Evolutionary conservation across 805 yeast species (phyloP).

Genomic region (Pichia pseudocactophila): DNA sequence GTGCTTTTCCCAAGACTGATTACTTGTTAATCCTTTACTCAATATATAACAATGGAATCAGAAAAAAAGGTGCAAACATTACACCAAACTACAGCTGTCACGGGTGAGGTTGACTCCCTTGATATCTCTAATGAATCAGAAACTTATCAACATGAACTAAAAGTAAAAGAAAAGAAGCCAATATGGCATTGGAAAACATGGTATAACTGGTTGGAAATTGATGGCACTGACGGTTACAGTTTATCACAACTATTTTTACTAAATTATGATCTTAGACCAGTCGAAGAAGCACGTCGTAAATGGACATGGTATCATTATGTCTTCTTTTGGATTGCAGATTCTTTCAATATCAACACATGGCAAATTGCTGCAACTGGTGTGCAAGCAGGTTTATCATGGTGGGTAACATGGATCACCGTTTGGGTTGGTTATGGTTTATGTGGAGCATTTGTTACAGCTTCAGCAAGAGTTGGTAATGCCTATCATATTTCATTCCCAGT

Average conservation of each 20-base stretch:
- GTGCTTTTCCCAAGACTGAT: no score
- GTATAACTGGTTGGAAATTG: slow-evolving; percentile 18
- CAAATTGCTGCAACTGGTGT: slow-evolving; percentile 86
- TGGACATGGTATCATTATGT: slow-evolving; percentile 83
- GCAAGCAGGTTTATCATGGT: slow-evolving; percentile 71
- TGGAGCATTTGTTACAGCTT: slow-evolving; percentile 58
- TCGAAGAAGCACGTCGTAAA: slow-evolving; percentile 61
- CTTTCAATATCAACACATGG: slow-evolving; percentile 86
- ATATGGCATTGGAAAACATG: slow-evolving; percentile 2
- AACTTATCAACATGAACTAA: no score
- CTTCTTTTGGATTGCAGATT: slow-evolving; percentile 81
- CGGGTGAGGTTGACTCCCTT: no score
- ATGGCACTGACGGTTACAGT: slow-evolving; percentile 31
- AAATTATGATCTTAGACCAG: slow-evolving; percentile 73
- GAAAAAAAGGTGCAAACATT: no score
- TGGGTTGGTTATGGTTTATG: slow-evolving; percentile 76
- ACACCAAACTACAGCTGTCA: no score
- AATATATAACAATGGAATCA: no score
- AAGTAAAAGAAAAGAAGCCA: no score
- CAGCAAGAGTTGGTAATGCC: slow-evolving; percentile 71
- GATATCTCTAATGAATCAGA: no score
- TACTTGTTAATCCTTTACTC: no score
- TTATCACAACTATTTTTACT: slow-evolving; percentile 55
- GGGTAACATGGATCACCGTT: slow-evolving; percentile 85
- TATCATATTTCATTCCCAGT: slow-evolving; percentile 86